Conservation (phyloP, 805 yeast genomes). For the Phaffomyces thermotolerans region DNA sequence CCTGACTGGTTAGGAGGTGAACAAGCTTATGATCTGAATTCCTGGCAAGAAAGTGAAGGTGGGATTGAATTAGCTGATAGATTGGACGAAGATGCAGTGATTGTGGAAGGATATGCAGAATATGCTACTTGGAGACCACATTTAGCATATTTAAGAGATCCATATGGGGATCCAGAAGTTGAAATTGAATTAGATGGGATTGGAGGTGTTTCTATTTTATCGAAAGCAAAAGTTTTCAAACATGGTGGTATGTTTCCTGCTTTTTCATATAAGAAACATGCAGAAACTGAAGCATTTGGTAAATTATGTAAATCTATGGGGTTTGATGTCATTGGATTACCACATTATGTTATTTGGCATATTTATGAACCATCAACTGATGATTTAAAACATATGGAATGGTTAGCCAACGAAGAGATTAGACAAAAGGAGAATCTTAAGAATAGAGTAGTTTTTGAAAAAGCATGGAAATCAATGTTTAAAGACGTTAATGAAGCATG, state of each 20-base stretch:
- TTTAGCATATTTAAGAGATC: slow-evolving; percentile 88
- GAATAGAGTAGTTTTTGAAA: slow-evolving; percentile 57
- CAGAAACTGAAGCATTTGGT: slow-evolving; percentile 97
- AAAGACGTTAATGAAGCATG: slow-evolving; percentile 69
- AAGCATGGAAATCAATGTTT: slow-evolving; percentile 72
- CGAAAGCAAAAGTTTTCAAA: slow-evolving; percentile 81
- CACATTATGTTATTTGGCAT: slow-evolving; percentile 96
- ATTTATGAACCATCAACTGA: slow-evolving; percentile 92
- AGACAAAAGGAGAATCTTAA: slow-evolving; percentile 56
- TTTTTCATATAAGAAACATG: slow-evolving; percentile 90
- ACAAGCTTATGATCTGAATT: slow-evolving; percentile 78
- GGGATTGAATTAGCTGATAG: slow-evolving; percentile 69
- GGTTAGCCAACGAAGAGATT: slow-evolving; percentile 79
- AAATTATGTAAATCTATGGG: slow-evolving; percentile 84
- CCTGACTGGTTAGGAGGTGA: slow-evolving; percentile 83
- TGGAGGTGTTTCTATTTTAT: slow-evolving; percentile 91
- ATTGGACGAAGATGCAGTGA: slow-evolving; percentile 89
- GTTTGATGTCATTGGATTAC: slow-evolving; percentile 77
- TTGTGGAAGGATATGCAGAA: slow-evolving; percentile 96
- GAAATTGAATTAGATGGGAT: slow-evolving; percentile 94
- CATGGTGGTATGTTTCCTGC: slow-evolving; percentile 95
- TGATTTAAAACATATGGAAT: slow-evolving; percentile 81
- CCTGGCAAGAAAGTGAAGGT: slow-evolving; percentile 83
- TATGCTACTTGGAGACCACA: slow-evolving; percentile 98
- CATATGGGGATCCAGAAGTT: slow-evolving; percentile 89